These are phyloP conservation scores for Sporobolus alterniflorus DNA, from an alignment of 202 grass and related monocot genomes.

Conservation along the genomic window DNA sequence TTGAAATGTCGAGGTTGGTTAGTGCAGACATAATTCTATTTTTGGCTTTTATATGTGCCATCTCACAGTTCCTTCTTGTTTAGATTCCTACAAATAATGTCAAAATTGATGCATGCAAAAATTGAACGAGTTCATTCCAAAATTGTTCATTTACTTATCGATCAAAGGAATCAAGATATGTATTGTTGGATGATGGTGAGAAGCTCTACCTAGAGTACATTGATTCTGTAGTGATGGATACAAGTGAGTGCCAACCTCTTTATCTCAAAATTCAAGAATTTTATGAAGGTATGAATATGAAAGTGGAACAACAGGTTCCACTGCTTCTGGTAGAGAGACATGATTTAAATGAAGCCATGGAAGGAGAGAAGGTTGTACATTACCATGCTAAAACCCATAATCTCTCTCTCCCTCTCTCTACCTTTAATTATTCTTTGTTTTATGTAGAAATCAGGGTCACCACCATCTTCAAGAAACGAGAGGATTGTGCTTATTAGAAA, in stretches of 20 bases:
- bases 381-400: constrained; percentile 17
- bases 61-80: constrained; percentile 46
- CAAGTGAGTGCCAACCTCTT: constrained; percentile 85
- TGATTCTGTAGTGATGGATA: constrained; percentile 94
- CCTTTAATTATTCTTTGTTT: constrained; percentile 18
- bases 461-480: constrained; percentile 98
- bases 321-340: constrained; percentile 95
- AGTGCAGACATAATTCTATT: constrained; percentile 3
- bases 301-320: constrained; percentile 90
- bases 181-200: constrained; percentile 82
- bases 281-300: constrained; percentile 97
- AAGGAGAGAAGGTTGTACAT: constrained; percentile 89
- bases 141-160: constrained; percentile 49
- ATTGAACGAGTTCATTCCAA: constrained; percentile 31
- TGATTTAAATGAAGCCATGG: constrained; percentile 96
- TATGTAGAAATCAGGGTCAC: constrained; percentile 60
- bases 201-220: constrained; percentile 92
- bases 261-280: constrained; percentile 97
- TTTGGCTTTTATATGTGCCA: constrained; percentile 24
- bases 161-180: constrained; percentile 91
- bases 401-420: background rate
- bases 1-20: no score
- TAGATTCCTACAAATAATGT: constrained; percentile 88
- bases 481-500: constrained; percentile 96
- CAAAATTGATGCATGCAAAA: background rate